Evolutionary conservation across 2,329 filamentous ascomycete species (phyloP).

Genomic region (Paracoccidioides lutzii): DNA sequence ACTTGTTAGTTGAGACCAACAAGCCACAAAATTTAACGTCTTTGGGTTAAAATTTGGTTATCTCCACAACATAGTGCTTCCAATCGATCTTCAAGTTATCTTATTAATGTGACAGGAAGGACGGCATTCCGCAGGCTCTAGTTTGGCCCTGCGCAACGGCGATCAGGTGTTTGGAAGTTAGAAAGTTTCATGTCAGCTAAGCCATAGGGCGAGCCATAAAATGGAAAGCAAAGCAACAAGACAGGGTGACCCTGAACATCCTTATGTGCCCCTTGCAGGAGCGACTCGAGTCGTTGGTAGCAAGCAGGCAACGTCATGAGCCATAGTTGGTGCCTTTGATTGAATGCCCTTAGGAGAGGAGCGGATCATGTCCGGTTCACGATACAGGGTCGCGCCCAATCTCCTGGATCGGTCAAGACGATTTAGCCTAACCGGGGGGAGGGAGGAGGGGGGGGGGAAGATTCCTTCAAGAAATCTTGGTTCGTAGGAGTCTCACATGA

Average conservation of each 20-base stretch:
- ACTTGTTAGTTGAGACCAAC: neutral
- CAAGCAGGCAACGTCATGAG: neutral
- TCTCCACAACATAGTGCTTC: neutral
- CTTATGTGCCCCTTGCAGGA: neutral
- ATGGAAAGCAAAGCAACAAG: neutral
- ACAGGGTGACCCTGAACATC: neutral
- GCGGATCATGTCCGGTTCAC: neutral
- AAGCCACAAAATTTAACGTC: neutral
- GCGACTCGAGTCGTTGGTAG: neutral
- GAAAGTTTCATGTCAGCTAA: neutral
- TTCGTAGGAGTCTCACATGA: neutral
- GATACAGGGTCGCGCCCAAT: neutral
- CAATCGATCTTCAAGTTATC: neutral
- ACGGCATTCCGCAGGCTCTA: neutral
- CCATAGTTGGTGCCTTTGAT: neutral
- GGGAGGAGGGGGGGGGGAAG: neutral
- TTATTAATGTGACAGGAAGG: neutral
- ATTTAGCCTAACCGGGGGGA: neutral
- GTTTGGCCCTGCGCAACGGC: neutral
- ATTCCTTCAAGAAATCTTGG: neutral
- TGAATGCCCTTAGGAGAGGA: neutral
- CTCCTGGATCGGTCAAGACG: neutral
- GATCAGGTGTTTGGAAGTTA: neutral
- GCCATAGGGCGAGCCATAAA: neutral
- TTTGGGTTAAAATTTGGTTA: neutral